phyloP scores from a whole-genome alignment of 257 asterid species.

The Solanum boliviense region DNA sequence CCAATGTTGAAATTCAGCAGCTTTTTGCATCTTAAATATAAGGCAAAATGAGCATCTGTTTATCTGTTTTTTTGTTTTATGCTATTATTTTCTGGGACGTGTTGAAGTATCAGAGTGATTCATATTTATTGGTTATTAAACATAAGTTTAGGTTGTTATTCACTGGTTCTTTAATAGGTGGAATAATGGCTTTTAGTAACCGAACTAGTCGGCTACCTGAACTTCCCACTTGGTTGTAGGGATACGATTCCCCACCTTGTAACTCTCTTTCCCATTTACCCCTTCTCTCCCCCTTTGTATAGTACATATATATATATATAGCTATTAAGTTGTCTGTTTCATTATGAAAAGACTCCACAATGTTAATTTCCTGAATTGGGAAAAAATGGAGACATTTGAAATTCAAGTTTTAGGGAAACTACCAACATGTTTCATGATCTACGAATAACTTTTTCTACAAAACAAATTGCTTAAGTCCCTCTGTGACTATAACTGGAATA shows the following conservation, averaged over 20 bases:
- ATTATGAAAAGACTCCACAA: background rate
- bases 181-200: background rate
- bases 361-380: background rate
- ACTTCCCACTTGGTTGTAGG: background rate
- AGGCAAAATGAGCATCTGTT: background rate
- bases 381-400: background rate
- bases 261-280: background rate
- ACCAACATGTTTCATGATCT: background rate
- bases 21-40: background rate
- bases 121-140: background rate
- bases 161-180: background rate
- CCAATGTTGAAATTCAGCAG: background rate
- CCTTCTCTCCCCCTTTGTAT: too few species aligned
- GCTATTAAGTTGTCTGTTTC: background rate
- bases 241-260: background rate
- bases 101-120: background rate
- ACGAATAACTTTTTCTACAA: background rate
- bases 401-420: background rate
- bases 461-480: background rate
- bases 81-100: background rate
- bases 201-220: background rate
- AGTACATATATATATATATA: background rate
- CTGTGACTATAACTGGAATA: background rate
- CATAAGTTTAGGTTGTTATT: background rate
- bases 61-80: background rate